Evolutionary conservation across 2,329 filamentous ascomycete genomes (phyloP), one percentile per base, ranked within the genome.

Genomic region (Chaetomiaceae sp.): DNA sequence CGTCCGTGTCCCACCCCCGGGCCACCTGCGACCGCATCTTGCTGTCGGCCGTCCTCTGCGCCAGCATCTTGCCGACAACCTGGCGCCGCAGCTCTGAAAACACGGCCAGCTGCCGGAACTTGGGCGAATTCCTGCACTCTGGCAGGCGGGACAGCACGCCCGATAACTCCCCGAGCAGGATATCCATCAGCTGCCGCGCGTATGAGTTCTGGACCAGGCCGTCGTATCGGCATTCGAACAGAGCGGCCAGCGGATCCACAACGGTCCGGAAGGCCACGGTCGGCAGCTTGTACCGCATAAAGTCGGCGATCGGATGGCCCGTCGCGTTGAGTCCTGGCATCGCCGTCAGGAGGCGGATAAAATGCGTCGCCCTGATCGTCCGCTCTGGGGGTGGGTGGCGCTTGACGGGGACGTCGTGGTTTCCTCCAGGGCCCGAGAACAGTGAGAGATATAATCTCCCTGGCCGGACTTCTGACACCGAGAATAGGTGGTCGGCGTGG

Each of bases 171-270:
- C 79, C 74, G 2, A 96, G 72, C 3, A 97, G 77, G 29, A 85
- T 72, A 38, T 85, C 78, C 71, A 92, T 87, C 39, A 88, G 77
- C 37, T 79, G 76, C 15, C 81, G 81, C 0, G 88, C 77, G 36
- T 81, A 74, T 57, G 76, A 77, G 69, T 91, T 91, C 63, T 80
- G 78, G 7, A 87, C 71, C 0, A 97, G 70, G 43, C 83, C 76
- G 39, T 87, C 82, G 66, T 95, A 95, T 25, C 81, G 78, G 61
- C 85, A 82, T 62, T 95, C 88, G 47, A 95, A 78, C 8, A 95
- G 73, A 1, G 88, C 85, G 4, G 89, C 91, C 5, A 96, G 75
- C 0, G 92, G 85, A 59, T 96, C 91, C 51, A 95, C 82, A 25
- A 94, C 78, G 44, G 84, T 81, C 57, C 86, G 85, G 61, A 91